A percentile compares a stretch with the other conserved stretches of the same genome.
phyloP scores from a whole-genome alignment of 2,329 filamentous ascomycete species.

The Geosmithia flava region DNA sequence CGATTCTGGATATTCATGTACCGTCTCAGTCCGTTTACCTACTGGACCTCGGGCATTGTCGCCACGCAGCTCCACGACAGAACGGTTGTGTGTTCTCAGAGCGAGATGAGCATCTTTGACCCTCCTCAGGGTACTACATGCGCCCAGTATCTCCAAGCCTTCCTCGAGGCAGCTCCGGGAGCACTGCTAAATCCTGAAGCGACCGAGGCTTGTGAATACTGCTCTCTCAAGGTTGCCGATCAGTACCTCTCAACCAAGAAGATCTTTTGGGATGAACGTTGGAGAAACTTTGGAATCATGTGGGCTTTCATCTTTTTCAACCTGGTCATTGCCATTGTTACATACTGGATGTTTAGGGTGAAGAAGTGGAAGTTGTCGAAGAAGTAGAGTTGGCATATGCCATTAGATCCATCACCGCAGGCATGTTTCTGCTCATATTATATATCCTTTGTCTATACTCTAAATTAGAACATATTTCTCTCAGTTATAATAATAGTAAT shows the following conservation, averaged over 20 bases:
- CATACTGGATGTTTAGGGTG: conserved; percentile 44
- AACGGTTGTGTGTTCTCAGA: conserved; percentile 33
- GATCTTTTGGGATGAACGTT: conserved; percentile 41
- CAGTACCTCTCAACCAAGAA: conserved; percentile 37
- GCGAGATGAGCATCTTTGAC: conserved; percentile 52
- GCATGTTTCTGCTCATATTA: too few species aligned
- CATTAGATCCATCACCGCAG: too few species aligned
- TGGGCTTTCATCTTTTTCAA: conserved; percentile 58
- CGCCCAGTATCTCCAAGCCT: conserved; percentile 46
- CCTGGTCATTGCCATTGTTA: conserved; percentile 38
- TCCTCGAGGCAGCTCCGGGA: conserved; percentile 36
- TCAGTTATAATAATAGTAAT: too few species aligned
- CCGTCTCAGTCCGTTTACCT: conserved; percentile 53
- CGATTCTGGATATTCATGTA: conserved; percentile 72
- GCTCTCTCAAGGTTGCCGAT: conserved; percentile 47
- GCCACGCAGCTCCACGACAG: conserved; percentile 50
- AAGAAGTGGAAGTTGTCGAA: too few species aligned
- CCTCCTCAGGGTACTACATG: conserved; percentile 53
- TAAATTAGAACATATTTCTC: too few species aligned
- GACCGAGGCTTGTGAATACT: conserved; percentile 51
- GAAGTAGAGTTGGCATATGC: too few species aligned
- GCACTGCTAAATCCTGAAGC: conserved; percentile 49
- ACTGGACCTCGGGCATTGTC: conserved; percentile 56
- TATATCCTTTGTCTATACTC: too few species aligned
- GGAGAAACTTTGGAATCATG: conserved; percentile 57